Evolutionary conservation across 345 rosid genomes (phyloP), one percentile per base, ranked within the genome.

Genomic region (Brassica juncea): DNA sequence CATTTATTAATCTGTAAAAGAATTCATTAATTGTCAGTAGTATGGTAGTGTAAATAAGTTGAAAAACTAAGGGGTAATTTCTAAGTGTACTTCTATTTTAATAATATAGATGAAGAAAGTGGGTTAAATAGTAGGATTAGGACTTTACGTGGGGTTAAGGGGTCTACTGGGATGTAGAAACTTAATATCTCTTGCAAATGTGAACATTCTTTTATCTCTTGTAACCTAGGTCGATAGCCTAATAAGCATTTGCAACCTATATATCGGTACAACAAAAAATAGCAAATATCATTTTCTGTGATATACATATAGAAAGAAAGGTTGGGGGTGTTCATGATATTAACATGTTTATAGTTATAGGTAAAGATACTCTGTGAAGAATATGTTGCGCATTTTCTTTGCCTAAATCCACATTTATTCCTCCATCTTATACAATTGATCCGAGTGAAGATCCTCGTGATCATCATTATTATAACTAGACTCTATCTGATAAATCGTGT

Each of bases 81-180:
- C n/a, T n/a, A n/a, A n/a, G n/a, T n/a, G n/a, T n/a, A n/a, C n/a
- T n/a, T n/a, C n/a, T n/a, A n/a, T n/a, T n/a, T n/a, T n/a, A n/a
- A n/a, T n/a, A n/a, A n/a, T n/a, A n/a, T n/a, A n/a, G n/a, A n/a
- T 74, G 79, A 74, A 74, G 66, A 62, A 69, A 80, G 79, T 80
- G 83, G 83, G n/a, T 4, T 52, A 6, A 52, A 62, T 64, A 80
- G 79, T 80, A 74, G 70, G 79, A 75, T 80, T 74, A 64, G 31
- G 79, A 75, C 75, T 74, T 69, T 63, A 39, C 63, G 60, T 68
- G 72, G 25, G 47, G 8, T 32, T 39, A 72, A 55, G 32, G 19
- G 21, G 54, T 54, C 57, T 69, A 27, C 57, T 65, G 34, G 25
- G 15, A 52, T 47, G 60, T 71, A 35, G 55, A 47, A 47, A 47